Conservation (phyloP, 495 filamentous ascomycete genomes). For the Parathielavia appendiculata region DNA sequence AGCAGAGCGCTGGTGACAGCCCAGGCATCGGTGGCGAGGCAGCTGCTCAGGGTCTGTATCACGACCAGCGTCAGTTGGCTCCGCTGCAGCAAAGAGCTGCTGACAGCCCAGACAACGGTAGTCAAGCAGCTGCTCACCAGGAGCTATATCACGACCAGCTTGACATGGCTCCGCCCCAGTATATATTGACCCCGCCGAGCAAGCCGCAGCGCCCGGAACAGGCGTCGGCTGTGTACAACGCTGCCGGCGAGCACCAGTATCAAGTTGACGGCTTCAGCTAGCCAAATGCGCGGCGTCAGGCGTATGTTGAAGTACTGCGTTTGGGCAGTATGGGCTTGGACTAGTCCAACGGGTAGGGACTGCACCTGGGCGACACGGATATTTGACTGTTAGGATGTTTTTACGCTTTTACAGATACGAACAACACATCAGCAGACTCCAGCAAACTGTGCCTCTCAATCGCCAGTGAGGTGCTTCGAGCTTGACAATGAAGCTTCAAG, state of each 20-base stretch:
- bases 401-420: too few species aligned
- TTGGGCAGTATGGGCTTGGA: neutral
- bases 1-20: neutral
- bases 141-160: too few species aligned
- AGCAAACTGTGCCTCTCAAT: too few species aligned
- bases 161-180: neutral
- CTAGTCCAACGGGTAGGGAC: too few species aligned
- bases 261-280: neutral
- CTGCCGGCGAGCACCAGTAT: neutral
- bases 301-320: neutral
- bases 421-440: too few species aligned
- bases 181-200: neutral
- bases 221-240: neutral
- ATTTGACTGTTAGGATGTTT: too few species aligned
- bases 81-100: slow-evolving; percentile 1
- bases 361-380: too few species aligned
- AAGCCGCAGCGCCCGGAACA: neutral
- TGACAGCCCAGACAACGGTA: neutral
- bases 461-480: too few species aligned
- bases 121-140: neutral
- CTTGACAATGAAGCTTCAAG: too few species aligned
- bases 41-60: neutral
- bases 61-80: slow-evolving; percentile 11
- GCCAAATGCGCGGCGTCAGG: neutral
- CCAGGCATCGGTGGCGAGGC: neutral